Percentiles rank a stretch among this genome's conserved stretches.
Evolutionary conservation across 495 filamentous ascomycete species (phyloP).

Genomic region (Podospora pseudocomata): DNA sequence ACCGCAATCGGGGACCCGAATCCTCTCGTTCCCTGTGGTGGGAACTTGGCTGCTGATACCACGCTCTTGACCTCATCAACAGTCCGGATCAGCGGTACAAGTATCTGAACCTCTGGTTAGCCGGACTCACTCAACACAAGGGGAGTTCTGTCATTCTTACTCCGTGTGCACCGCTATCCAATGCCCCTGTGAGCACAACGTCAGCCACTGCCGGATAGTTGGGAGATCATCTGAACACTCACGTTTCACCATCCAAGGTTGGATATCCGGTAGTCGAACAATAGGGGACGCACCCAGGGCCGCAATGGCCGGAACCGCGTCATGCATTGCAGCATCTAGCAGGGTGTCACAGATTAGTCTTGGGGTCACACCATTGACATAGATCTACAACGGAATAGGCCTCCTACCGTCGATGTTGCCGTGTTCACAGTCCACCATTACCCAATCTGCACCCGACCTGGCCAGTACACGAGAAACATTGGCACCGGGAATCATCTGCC

Average conservation of each 20-base stretch:
- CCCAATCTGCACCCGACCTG: slow-evolving; percentile 66
- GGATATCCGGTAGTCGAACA: slow-evolving; percentile 62
- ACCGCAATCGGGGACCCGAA: slow-evolving; percentile 66
- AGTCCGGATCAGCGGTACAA: slow-evolving; percentile 63
- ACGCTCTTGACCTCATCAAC: slow-evolving; percentile 59
- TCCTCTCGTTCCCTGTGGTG: slow-evolving; percentile 59
- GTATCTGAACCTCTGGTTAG: slow-evolving; percentile 36
- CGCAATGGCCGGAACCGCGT: slow-evolving; percentile 70
- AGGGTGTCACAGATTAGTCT: slow-evolving; percentile 18
- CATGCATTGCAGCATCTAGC: slow-evolving; percentile 74
- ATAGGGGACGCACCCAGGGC: slow-evolving; percentile 62
- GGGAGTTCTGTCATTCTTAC: slow-evolving; percentile 28
- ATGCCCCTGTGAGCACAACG: slow-evolving; percentile 46
- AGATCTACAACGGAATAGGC: neutral
- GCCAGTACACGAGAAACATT: slow-evolving; percentile 68
- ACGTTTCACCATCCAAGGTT: slow-evolving; percentile 71
- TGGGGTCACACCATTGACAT: slow-evolving; percentile 1
- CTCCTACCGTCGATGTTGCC: slow-evolving; percentile 68
- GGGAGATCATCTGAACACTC: slow-evolving; percentile 27
- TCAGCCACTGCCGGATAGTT: slow-evolving; percentile 8
- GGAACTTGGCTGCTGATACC: slow-evolving; percentile 62
- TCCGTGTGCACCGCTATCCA: slow-evolving; percentile 67
- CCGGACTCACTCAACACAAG: slow-evolving; percentile 12
- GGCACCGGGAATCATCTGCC: slow-evolving; percentile 73
- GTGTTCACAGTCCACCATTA: slow-evolving; percentile 73